These are phyloP conservation scores for Solanum piurae DNA, from an alignment of 257 asterid genomes.

Conservation along the genomic window DNA sequence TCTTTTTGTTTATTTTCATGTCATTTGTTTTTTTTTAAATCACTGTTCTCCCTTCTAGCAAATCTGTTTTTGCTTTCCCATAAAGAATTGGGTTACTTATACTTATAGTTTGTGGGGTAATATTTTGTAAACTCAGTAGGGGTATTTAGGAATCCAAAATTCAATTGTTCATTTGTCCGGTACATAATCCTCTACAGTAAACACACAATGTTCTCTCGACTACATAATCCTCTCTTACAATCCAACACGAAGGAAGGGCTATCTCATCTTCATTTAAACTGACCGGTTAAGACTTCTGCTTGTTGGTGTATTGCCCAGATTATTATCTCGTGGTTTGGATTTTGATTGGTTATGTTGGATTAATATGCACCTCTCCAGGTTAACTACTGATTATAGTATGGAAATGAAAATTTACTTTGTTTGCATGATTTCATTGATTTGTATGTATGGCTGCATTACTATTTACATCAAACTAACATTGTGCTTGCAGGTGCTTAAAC, in stretches of 20 bases:
- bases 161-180: not conserved
- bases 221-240: not conserved
- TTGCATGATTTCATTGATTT: not conserved
- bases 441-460: not conserved
- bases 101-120: not conserved
- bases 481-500: conserved; percentile 28
- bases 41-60: not conserved
- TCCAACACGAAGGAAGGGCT: not conserved
- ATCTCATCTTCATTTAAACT: not conserved
- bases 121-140: not conserved
- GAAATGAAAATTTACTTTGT: not conserved
- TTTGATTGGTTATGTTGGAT: not conserved
- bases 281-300: not conserved
- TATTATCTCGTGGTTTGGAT: not conserved
- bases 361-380: not conserved
- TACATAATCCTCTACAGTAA: not conserved
- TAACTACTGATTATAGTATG: not conserved
- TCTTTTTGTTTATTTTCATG: not conserved
- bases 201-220: not conserved
- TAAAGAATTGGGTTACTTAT: not conserved
- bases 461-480: not conserved
- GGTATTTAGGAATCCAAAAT: not conserved
- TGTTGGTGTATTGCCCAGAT: not conserved
- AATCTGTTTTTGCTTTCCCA: not conserved
- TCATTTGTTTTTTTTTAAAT: not conserved